Base-by-base conservation (phyloP, 495 filamentous ascomycete species). In the Xeromyces bisporus region DNA sequence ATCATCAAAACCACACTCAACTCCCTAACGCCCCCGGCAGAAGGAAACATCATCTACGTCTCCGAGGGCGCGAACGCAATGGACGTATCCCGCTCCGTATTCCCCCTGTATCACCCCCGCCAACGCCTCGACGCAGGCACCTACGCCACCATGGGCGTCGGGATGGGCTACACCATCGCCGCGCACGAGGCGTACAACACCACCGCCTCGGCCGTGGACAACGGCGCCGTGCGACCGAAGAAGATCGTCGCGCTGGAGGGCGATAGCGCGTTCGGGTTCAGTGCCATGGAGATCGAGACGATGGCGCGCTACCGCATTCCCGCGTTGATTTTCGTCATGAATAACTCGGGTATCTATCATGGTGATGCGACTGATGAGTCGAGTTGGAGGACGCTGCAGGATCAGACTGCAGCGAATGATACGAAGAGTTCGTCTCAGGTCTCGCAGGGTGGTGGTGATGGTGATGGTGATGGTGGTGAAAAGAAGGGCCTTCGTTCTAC, bases 21-120 rank as follows among this genome's bases (percentile, higher is more conserved):
- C 40, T 27, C n/a, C 12, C 42, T 58, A 24, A 51, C 49, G 2
- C 60, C 47, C 4, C 45, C 50, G 0, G 51, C 61, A 12, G 48
- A 61, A 6, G 69, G 69, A 7, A 45, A 53, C 32, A 59, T 75
- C 15, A 65, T 76, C 11, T 75, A 75, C 36, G 53, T 77, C 32
- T 74, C 70, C 1, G 73, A 77, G 51, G 73, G 73, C 26, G 71
- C 72, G 15, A 76, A 76, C 47, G 73, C 71, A 10, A 75, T 77
- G 73, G 70, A 75, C 39, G 75, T 76, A 25, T 69, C 66, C 2
- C 64, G 72, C n/a, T 61, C 60, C 15, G 59, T 67, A 37, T 75
- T 77, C 49, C 56, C 62, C 0, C 54, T 77, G 7, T 49, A 66
- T 11, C 52, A 70, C 31, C 73, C 73, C 5, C 63, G 73, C 18